Conservation (phyloP, 371 early-diverging fungal species). For the Saksenaea vasiformis region DNA sequence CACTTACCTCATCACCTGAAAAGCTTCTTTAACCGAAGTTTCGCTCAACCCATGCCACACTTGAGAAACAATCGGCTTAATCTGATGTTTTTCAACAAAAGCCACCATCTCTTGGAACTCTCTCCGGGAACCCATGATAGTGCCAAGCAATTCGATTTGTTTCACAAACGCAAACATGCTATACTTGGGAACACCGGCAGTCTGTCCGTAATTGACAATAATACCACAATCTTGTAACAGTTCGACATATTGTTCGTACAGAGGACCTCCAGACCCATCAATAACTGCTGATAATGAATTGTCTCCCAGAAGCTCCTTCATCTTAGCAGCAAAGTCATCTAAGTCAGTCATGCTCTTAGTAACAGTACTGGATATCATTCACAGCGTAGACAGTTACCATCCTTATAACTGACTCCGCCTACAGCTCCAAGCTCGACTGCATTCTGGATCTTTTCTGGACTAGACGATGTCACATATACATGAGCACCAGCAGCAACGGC, state of each 20-base stretch:
- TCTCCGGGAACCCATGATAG: constrained; percentile 69
- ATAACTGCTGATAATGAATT: constrained; percentile 59
- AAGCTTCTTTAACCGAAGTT: constrained; percentile 50
- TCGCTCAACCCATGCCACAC: constrained; percentile 57
- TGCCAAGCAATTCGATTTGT: constrained; percentile 63
- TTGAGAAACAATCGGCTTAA: constrained; percentile 63
- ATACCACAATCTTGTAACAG: constrained; percentile 58
- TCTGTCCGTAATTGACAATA: constrained; percentile 64
- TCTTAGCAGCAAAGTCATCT: constrained; percentile 55
- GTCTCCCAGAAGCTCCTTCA: constrained; percentile 46
- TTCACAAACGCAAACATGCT: constrained; percentile 53
- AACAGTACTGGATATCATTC: not conserved
- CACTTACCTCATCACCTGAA: constrained; percentile 56
- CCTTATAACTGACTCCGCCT: constrained; percentile 73
- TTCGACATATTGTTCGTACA: constrained; percentile 35
- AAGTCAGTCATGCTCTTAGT: not conserved
- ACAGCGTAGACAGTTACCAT: constrained; percentile 39
- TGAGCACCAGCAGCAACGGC: constrained; percentile 75
- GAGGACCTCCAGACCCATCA: constrained; percentile 73
- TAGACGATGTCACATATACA: constrained; percentile 74
- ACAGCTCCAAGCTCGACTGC: constrained; percentile 67
- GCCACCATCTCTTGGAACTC: constrained; percentile 66
- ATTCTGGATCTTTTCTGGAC: constrained; percentile 59
- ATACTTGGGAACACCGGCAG: constrained; percentile 46
- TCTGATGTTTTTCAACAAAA: constrained; percentile 58